Percentiles rank a stretch among this genome's conserved stretches.
These are phyloP conservation scores for Mrakia gelida DNA, from an alignment of 768 basidiomycete genomes.

Conservation along the genomic window DNA sequence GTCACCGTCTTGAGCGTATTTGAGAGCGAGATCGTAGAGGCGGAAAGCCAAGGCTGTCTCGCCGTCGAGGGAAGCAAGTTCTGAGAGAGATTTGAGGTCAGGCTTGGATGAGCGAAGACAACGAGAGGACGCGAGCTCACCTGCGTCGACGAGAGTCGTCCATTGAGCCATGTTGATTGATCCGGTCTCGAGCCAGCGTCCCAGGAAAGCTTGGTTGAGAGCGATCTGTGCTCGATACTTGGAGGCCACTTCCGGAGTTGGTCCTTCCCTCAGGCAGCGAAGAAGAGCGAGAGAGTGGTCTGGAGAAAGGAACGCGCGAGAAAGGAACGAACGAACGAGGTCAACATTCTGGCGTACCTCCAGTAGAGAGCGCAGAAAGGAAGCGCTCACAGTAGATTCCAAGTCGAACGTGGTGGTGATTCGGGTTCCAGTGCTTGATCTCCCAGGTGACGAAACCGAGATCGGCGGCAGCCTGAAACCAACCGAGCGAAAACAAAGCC, in stretches of 20 bases:
- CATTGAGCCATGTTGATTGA: constrained; percentile 66
- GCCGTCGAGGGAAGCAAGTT: constrained; percentile 58
- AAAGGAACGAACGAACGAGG: not conserved
- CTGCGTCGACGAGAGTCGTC: constrained; percentile 68
- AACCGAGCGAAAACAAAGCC: constrained; percentile 62
- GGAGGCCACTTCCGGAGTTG: constrained; percentile 44
- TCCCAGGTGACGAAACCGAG: constrained; percentile 63
- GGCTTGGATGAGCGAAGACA: not conserved
- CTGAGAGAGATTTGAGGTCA: constrained; percentile 36
- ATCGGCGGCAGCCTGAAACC: constrained; percentile 55
- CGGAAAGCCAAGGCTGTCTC: constrained; percentile 56
- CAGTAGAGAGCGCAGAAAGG: not conserved
- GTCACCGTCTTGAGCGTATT: constrained; percentile 59
- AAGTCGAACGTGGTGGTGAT: constrained; percentile 61
- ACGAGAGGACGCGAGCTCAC: constrained; percentile 38
- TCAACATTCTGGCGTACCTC: too few species aligned
- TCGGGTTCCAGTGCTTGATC: constrained; percentile 41
- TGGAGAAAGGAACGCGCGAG: not conserved
- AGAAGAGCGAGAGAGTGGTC: constrained; percentile 67
- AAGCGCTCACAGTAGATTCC: not conserved
- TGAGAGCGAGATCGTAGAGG: constrained; percentile 65
- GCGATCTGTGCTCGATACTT: constrained; percentile 57
- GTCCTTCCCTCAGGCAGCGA: constrained; percentile 54
- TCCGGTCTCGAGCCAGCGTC: constrained; percentile 66
- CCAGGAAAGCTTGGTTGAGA: constrained; percentile 59